Base-by-base conservation (phyloP, 2,329 filamentous ascomycete genomes). In the Lasiodiplodia theobromae region DNA sequence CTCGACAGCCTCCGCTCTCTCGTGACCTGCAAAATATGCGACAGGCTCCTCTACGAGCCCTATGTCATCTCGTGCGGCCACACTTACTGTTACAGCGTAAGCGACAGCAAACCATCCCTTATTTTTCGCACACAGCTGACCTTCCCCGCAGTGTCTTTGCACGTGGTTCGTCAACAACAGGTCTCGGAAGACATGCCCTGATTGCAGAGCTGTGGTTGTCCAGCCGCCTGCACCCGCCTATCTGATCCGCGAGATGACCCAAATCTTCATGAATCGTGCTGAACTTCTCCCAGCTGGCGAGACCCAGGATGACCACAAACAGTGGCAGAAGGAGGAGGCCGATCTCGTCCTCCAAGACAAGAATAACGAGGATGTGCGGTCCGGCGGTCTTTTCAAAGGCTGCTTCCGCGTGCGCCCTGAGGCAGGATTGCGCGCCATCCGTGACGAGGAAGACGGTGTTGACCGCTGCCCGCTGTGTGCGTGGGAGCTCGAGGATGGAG, bases 41-140 rank as follows among this genome's bases (percentile, higher is more conserved):
- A 90, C 72, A 85, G 87, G 67, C 85, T 89, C 60, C 84, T 92
- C 62, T 91, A 91, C 78, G 89, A 92, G 77, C 90, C 90, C 2
- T 92, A 88, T 78, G 89, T 87, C 21, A 84, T 91, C 65, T 83
- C 83, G 7, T 92, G 90, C 73, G 90, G 90, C 3, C 90, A 92
- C 76, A 91, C 89, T 7, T 92, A 91, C 78, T 92, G 90, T 80
- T 92, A 92, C 75, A 87, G 86, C 54, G 86, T 88, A 71, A 77
- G 85, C 10, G 10, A 10, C 54, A 28, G 54, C 38, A 21, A 21
- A 79, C 2, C 8, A 37, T 23, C 31, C 78, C 79, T 80, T 65
- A 68, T 75, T 23, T 74, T 76, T 21, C 73, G 10, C n/a, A 40
- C 14, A 23, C 18, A 2, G 14, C 51, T 71, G 49, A 75, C 79